Percentiles rank a stretch among this genome's conserved stretches.
These are phyloP conservation scores for Onygena corvina DNA, from an alignment of 2,329 filamentous ascomycete genomes.

Conservation along the genomic window DNA sequence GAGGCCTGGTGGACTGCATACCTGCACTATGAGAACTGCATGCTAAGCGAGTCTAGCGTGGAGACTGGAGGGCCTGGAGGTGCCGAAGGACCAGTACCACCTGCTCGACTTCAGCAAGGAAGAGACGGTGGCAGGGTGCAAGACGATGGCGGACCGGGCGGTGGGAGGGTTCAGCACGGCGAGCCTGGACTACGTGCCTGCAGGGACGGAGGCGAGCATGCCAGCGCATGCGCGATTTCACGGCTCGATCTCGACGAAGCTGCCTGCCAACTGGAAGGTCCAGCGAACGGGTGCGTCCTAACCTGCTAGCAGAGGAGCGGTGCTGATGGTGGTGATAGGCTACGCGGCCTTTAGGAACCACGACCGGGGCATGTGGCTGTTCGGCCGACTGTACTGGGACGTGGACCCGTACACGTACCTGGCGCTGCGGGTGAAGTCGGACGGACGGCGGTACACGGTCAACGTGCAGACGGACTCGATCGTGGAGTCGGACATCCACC, in stretches of 20 bases:
- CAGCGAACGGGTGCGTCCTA: constrained; percentile 32
- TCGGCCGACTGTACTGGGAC: constrained; percentile 76
- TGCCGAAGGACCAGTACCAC: constrained; percentile 30
- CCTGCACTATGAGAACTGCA: not conserved
- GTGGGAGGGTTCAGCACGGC: constrained; percentile 76
- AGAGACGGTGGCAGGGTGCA: constrained; percentile 33
- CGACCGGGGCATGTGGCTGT: constrained; percentile 65
- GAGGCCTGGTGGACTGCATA: not conserved
- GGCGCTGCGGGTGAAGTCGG: constrained; percentile 75
- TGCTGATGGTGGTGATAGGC: constrained; percentile 41
- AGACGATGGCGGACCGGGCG: constrained; percentile 74
- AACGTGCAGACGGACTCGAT: constrained; percentile 93
- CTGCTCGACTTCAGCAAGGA: constrained; percentile 34
- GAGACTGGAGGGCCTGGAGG: constrained; percentile 29
- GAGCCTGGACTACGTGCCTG: constrained; percentile 54
- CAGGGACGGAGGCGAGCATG: constrained; percentile 29
- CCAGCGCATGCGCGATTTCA: constrained; percentile 68
- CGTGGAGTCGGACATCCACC: constrained; percentile 88
- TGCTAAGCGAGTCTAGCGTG: constrained; percentile 23
- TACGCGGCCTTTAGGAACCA: constrained; percentile 84
- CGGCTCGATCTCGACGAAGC: constrained; percentile 73
- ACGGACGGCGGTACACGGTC: constrained; percentile 83
- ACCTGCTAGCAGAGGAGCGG: no score
- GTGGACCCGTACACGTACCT: constrained; percentile 82
- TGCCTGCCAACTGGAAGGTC: constrained; percentile 52